These are phyloP conservation scores for Karstenula rhodostoma DNA, from an alignment of 2,329 filamentous ascomycete species.

Conservation along the genomic window DNA sequence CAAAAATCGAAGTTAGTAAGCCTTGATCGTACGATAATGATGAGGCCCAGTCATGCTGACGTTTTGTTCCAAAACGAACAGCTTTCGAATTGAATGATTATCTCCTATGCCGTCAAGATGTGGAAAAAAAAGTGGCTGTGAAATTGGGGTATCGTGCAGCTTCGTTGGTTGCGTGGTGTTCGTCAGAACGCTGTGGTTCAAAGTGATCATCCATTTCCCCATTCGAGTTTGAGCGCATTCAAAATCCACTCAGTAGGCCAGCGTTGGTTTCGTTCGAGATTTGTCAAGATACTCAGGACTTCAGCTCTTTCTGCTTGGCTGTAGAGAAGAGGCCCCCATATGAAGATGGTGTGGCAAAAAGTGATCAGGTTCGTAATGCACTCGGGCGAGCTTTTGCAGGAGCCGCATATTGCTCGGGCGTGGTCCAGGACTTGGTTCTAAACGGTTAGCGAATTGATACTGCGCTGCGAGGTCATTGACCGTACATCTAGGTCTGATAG, in stretches of 20 bases:
- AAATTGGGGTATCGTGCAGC: neutral
- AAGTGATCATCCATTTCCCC: constrained; percentile 25
- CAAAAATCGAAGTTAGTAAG: too few relatives aligned
- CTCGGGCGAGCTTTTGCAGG: constrained; percentile 10
- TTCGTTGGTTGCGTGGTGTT: neutral
- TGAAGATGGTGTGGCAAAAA: constrained; percentile 17
- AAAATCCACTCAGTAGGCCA: constrained; percentile 46
- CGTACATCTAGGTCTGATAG: constrained; percentile 34
- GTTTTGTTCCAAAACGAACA: too few relatives aligned
- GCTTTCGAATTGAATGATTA: too few relatives aligned
- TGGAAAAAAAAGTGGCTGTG: neutral
- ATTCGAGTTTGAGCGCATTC: constrained; percentile 35
- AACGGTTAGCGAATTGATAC: constrained; percentile 34
- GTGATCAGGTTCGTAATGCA: constrained; percentile 10
- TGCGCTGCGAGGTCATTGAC: neutral
- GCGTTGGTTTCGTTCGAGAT: constrained; percentile 32
- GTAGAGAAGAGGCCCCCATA: constrained; percentile 29
- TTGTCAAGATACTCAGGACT: constrained; percentile 31
- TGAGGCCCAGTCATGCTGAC: too few relatives aligned
- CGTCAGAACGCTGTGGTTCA: neutral
- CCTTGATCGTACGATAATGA: too few relatives aligned
- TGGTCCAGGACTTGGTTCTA: constrained; percentile 9
- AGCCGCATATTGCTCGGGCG: constrained; percentile 13
- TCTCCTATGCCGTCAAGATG: too few relatives aligned
- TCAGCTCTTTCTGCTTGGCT: constrained; percentile 29